These are phyloP conservation scores for Williopsis jadinii DNA, from an alignment of 1,139 yeast species.

Conservation along the genomic window DNA sequence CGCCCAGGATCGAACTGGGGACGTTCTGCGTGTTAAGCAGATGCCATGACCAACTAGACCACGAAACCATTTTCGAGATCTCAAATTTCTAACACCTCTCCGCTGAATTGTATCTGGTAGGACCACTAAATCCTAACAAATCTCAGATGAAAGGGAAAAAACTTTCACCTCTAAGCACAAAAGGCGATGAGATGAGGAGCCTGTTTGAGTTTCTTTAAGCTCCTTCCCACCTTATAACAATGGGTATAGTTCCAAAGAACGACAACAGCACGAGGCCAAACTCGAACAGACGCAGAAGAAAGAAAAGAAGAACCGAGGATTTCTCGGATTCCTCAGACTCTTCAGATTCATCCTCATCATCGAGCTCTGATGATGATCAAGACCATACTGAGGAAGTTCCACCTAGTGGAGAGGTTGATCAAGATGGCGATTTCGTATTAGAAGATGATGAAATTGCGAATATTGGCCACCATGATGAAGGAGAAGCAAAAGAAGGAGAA, in stretches of 20 bases:
- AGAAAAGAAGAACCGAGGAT: constrained; percentile 77
- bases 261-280: constrained; percentile 17
- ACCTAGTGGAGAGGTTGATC: constrained; percentile 7
- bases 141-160: neutral
- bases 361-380: constrained; percentile 18
- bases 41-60: constrained; percentile 99
- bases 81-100: neutral
- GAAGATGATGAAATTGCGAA: constrained; percentile 33
- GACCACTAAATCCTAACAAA: too few species aligned
- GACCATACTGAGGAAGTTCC: constrained; percentile 11
- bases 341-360: constrained; percentile 18
- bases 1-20: constrained; percentile 99
- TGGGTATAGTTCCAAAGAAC: constrained; percentile 20
- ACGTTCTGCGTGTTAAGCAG: constrained; percentile 99
- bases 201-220: neutral
- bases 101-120: too few species aligned
- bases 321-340: constrained; percentile 39
- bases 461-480: constrained; percentile 6
- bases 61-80: constrained; percentile 44
- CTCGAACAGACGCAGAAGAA: constrained; percentile 40
- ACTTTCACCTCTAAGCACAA: neutral
- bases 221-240: constrained; percentile 1
- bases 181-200: constrained; percentile 1
- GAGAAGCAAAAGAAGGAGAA: constrained; percentile 6
- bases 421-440: constrained; percentile 27